These are phyloP conservation scores for Inga leiocalycina DNA, from an alignment of 306 rosid genomes.

Conservation along the genomic window DNA sequence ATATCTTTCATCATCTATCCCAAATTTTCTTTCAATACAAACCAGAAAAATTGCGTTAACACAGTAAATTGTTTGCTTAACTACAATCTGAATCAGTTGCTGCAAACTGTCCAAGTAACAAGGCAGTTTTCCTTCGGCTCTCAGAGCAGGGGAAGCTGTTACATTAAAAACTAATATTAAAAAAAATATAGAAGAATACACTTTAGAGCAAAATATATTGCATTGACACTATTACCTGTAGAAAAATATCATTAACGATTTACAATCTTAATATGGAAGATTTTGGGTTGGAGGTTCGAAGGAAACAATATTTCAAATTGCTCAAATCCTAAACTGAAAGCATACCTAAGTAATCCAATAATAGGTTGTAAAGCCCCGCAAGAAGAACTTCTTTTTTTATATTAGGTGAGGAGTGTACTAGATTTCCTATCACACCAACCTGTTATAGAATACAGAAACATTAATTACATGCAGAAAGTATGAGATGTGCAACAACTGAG, in stretches of 20 bases:
- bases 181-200: too few relatives aligned
- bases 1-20: neutral
- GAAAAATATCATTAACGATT: conserved; percentile 6
- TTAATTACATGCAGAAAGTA: too few relatives aligned
- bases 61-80: conserved; percentile 37
- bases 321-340: too few relatives aligned
- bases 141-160: too few relatives aligned
- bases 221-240: neutral
- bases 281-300: neutral
- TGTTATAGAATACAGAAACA: too few relatives aligned
- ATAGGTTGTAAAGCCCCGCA: too few relatives aligned
- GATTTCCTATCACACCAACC: too few relatives aligned
- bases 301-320: neutral
- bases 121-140: conserved; percentile 90
- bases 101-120: conserved; percentile 87
- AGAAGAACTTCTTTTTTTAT: too few relatives aligned
- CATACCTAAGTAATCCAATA: too few relatives aligned
- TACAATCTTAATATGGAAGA: conserved; percentile 9
- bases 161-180: too few relatives aligned
- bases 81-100: conserved; percentile 57
- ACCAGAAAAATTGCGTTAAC: conserved; percentile 11
- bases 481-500: too few relatives aligned
- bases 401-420: too few relatives aligned
- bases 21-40: conserved; percentile 3
- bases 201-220: neutral